Evolutionary conservation across 2,329 filamentous ascomycete species (phyloP), one percentile per base, ranked within the genome.

Genomic region (Trichophyton equinum): DNA sequence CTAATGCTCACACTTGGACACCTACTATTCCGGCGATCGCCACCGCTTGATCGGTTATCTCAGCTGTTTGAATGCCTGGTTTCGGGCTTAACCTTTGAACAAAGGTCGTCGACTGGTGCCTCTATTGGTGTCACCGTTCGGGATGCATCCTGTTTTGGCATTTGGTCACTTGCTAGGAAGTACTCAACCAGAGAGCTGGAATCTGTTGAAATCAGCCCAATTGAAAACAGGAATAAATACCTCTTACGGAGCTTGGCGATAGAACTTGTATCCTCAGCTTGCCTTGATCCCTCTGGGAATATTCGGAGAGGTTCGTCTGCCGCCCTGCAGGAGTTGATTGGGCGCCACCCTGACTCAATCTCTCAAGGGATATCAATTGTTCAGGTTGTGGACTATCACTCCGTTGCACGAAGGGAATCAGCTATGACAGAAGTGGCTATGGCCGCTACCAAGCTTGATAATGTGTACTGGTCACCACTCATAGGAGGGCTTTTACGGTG

Each of bases 81-180:
- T 0, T 81, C 88, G 8, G 91, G 90, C 0, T 78, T 97, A 27
- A 85, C 85, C 0, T 99, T 97, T 69, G 91, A 99, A 72, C 90
- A 96, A 68, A 82, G 91, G 62, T 88, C 87, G 53, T 83, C 89
- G 0, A 90, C 89, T 2, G 92, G 94, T n/a, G 85, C 82, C 11
- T 91, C 89, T 2, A 79, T 92, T 9, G 94, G 94, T 1, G 87
- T 89, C 1, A 96, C 95, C 67, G 91, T 99, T 15, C 84, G 94
- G 55, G 94, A 99, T 75, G 92, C 94, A 11, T 90, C 94, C 2
- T 96, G 91, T 71, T 99, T 97, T 71, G 94, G 94, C 5, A 86
- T 97, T 25, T 99, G 94, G 94, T 88, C 91, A 1, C 73, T 97
- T 6, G 89, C 92, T 22, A 82, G 94, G 60, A 86, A 92, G 60